Evolutionary conservation across 2,329 filamentous ascomycete genomes (phyloP), one percentile per base, ranked within the genome.

Genomic region (Aspergillus fumigatus): DNA sequence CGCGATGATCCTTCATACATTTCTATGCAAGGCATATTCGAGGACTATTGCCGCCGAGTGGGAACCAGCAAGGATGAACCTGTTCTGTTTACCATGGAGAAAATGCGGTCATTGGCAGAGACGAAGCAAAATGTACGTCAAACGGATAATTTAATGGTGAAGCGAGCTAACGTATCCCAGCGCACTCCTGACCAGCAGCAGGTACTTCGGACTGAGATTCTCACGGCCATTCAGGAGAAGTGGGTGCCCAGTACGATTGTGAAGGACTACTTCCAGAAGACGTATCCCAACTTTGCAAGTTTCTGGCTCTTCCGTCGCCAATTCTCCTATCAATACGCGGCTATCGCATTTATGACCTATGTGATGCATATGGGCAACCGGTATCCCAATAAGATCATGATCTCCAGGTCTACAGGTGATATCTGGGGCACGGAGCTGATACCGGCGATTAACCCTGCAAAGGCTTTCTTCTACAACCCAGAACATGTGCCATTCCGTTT

Each of bases 261-360:
- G 23, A 82, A 96, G 53, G 86, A 96, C 63, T 97, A 93, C 78
- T 97, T 97, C 84, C 89, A 92, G 70, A 81, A 83, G 63, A 89
- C 87, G 4, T 97, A 94, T 76, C 89, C 92, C 29, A 88, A 90
- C 61, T 99, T 90, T 74, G 85, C 89, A 48, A 92, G 97, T 67
- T 97, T 97, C 80, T 99, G 93, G 92, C 84, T 99, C 56, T 99
- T 99, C 90, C 89, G 94, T 57, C 88, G 92, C 57, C 92, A 96
- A 63, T 96, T 99, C 77, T 89, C 91, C 23, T 97, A 97, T 79
- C 94, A 99, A 76, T 87, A 96, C 59, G 93, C 94, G 21, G 86
- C 92, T 1, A 83, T 97, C 62, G 96, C 94, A 1, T 99, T 99
- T 78, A 96, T 99, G 89, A 97, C 94, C 3, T 99, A 97, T 71